These are phyloP conservation scores for Nothophaeocryptopus gaeumannii DNA, from an alignment of 2,329 filamentous ascomycete species.

Conservation along the genomic window DNA sequence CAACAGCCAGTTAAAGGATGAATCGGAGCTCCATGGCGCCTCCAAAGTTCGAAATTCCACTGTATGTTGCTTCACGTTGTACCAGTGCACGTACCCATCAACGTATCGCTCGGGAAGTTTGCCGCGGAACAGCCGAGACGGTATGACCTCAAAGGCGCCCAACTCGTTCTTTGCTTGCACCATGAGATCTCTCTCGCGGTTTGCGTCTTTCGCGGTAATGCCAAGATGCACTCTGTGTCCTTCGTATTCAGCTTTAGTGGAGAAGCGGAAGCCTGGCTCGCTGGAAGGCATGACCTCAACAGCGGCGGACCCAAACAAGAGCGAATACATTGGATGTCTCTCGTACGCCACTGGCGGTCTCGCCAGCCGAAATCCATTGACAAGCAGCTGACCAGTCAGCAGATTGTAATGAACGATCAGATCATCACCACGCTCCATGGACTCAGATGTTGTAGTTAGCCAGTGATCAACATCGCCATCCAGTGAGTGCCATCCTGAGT, in stretches of 20 bases:
- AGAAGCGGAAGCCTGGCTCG: constrained; percentile 54
- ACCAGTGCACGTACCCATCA: constrained; percentile 58
- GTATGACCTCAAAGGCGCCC: constrained; percentile 38
- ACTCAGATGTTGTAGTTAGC: background rate
- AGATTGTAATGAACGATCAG: constrained; percentile 41
- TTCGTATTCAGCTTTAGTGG: constrained; percentile 27
- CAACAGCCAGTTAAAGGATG: constrained; percentile 16
- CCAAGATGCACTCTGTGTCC: constrained; percentile 38
- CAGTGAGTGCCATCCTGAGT: constrained; percentile 1
- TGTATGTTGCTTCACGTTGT: constrained; percentile 46
- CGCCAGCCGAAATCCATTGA: constrained; percentile 50
- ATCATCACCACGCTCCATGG: background rate
- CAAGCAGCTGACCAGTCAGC: constrained; percentile 48
- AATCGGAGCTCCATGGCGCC: constrained; percentile 20
- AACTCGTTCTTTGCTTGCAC: constrained; percentile 7
- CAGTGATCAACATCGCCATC: background rate
- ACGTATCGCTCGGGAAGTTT: constrained; percentile 56
- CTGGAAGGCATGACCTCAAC: constrained; percentile 54
- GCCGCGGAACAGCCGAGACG: constrained; percentile 28
- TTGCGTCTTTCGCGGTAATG: background rate
- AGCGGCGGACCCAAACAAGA: constrained; percentile 55
- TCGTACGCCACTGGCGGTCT: constrained; percentile 55
- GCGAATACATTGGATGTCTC: constrained; percentile 42
- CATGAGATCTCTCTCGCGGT: constrained; percentile 24
- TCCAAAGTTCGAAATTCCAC: constrained; percentile 51